These are phyloP conservation scores for Neofusicoccum sp. DNA, from an alignment of 2,329 filamentous ascomycete species.

Conservation along the genomic window DNA sequence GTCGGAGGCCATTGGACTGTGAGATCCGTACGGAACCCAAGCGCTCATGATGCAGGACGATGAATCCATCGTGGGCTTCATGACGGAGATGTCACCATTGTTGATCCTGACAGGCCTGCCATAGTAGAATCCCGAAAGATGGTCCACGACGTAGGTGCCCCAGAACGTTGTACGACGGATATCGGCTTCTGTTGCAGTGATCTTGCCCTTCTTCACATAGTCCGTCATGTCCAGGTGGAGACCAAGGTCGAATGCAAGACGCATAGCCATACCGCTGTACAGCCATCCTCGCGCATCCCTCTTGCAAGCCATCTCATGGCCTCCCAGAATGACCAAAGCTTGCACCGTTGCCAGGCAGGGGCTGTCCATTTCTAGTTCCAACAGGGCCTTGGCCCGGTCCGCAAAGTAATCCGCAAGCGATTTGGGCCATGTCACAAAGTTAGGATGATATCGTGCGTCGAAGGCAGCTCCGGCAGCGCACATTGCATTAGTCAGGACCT, in stretches of 20 bases:
- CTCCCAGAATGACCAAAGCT: slow-evolving; percentile 46
- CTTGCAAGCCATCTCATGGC: slow-evolving; percentile 44
- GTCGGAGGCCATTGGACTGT: slow-evolving; percentile 10
- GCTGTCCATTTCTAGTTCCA: slow-evolving; percentile 49
- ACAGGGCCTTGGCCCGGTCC: slow-evolving; percentile 43
- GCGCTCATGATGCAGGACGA: slow-evolving; percentile 3
- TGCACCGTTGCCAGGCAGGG: slow-evolving; percentile 51
- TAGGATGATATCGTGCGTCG: slow-evolving; percentile 29
- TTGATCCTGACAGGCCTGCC: slow-evolving; percentile 43
- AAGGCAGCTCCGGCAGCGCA: slow-evolving; percentile 37
- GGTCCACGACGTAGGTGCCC: slow-evolving; percentile 44
- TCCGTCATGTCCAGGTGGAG: slow-evolving; percentile 45
- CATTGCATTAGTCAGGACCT: slow-evolving; percentile 25
- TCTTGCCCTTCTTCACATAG: slow-evolving; percentile 41
- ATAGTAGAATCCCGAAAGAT: slow-evolving; percentile 44
- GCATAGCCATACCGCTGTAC: slow-evolving; percentile 44
- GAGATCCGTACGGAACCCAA: slow-evolving; percentile 19
- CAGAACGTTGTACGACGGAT: slow-evolving; percentile 43
- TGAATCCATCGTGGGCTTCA: slow-evolving; percentile 34
- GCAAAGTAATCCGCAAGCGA: slow-evolving; percentile 42
- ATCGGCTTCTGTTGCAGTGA: slow-evolving; percentile 40
- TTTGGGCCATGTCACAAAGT: slow-evolving; percentile 38
- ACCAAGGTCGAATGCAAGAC: slow-evolving; percentile 11
- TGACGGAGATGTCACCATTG: slow-evolving; percentile 40
- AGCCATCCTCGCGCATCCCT: slow-evolving; percentile 53